Base-by-base conservation (phyloP, 805 yeast genomes). In the Yamadazyma nakazawae region DNA sequence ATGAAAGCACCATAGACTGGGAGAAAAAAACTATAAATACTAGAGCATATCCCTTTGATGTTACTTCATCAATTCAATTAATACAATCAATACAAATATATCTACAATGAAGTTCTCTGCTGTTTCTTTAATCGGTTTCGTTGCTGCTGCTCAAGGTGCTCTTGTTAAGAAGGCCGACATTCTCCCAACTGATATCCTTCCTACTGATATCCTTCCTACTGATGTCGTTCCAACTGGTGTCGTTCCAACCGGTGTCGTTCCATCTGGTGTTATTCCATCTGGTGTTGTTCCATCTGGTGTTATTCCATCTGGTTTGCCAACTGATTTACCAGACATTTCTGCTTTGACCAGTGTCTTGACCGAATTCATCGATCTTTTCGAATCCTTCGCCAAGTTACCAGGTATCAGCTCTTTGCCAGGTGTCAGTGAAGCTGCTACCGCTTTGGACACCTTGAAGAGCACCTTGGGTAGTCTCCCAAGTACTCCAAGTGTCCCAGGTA, bases 81-180 rank as follows among this genome's bases (percentile, higher is more conserved):
- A 44, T n/a, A 3, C 32, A 26, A 26, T 13, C 32, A 26, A 26
- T 17, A 25, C 16, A 16, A 14, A 25, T 16, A 12, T 17, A 17
- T 28, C 9, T 34, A 47, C 34, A 13, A 47, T 48, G 54, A 51
- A 43, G 42, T 51, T 48, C 36, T 45, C 54, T 8, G 37, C 50
- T 25, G 52, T 38, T 43, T 14, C 45, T 26, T 25, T 46, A 11
- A 43, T 45, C 44, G 47, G 49, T 39, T 26, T 51, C 16, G 38
- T 51, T 40, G 40, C 50, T 28, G 37, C 25, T 42, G 49, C 43
- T 39, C 39, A 41, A 40, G 52, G 52, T 46, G 54, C 54, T 42
- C 52, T 52, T 25, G 52, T 43, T 32, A 49, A 45, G 34, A 45
- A 48, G 42, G 52, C 40, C 19, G 49, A 41, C 34, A 28, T 13